A percentile compares a stretch with the other conserved stretches of the same genome.
phyloP scores from a whole-genome alignment of 83 land plant species.

The Thuja plicata region DNA sequence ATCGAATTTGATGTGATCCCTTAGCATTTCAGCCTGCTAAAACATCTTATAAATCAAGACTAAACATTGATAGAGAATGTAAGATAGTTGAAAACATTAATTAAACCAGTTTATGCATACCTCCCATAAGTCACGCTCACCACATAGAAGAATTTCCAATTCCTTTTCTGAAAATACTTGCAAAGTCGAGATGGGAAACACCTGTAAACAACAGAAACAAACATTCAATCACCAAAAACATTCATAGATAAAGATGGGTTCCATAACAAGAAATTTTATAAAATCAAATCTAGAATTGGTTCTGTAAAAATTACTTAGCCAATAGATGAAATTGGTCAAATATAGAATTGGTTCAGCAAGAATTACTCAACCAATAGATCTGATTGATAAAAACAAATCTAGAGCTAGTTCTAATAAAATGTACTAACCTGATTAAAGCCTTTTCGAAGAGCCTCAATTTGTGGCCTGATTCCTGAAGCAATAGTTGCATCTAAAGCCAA shows the following conservation, averaged over 20 bases:
- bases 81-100: too few relatives aligned
- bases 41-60: too few relatives aligned
- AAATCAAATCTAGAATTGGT: not conserved
- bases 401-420: constrained; percentile 26
- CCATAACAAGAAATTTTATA: not conserved
- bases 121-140: constrained; percentile 89
- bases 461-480: constrained; percentile 68
- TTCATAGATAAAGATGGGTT: too few relatives aligned
- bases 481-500: constrained; percentile 90
- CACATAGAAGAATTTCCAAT: constrained; percentile 85
- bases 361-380: too few relatives aligned
- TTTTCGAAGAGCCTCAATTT: constrained; percentile 76
- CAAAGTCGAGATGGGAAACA: constrained; percentile 45
- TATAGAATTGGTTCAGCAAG: too few relatives aligned
- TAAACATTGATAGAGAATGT: too few relatives aligned
- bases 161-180: constrained; percentile 87
- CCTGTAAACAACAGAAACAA: not conserved
- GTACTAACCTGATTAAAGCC: constrained; percentile 63
- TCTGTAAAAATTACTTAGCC: not conserved
- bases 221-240: not conserved
- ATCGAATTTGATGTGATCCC: too few relatives aligned
- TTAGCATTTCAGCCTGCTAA: too few relatives aligned
- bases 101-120: constrained; percentile 3
- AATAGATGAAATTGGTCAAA: too few relatives aligned
- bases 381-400: too few relatives aligned